Percentiles rank a stretch among this genome's conserved stretches.
These are phyloP conservation scores for Micractinium conductrix DNA, from an alignment of 139 green algal genomes.

Conservation along the genomic window DNA sequence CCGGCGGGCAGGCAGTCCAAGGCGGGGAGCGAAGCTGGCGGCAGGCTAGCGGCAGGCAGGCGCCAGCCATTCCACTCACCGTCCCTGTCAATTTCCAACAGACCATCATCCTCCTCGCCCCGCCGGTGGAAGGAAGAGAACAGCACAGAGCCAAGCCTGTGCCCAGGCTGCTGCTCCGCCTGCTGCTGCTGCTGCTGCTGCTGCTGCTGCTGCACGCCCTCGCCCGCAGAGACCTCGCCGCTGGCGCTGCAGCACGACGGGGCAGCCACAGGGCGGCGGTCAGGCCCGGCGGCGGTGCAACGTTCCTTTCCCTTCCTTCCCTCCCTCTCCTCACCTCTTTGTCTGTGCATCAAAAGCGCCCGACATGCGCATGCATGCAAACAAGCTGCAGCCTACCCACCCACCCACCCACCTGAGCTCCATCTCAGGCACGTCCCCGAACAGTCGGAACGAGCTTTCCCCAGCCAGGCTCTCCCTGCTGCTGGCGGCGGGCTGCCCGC, in stretches of 20 bases:
- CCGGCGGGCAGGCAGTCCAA: background rate
- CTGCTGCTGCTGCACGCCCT: background rate
- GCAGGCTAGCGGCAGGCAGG: background rate
- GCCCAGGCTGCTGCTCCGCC: background rate
- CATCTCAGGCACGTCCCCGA: conserved; percentile 9
- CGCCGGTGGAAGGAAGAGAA: background rate
- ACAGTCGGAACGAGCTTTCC: conserved; percentile 25
- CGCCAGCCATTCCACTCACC: no score
- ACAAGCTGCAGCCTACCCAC: background rate
- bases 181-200: background rate
- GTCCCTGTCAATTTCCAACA: no score
- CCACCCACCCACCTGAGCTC: background rate
- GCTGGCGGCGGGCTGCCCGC: background rate
- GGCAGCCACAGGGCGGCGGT: no score
- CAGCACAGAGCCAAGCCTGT: background rate
- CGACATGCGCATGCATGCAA: background rate
- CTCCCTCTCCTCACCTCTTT: no score
- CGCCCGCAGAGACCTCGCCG: background rate
- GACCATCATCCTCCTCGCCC: no score
- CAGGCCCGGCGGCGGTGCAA: no score
- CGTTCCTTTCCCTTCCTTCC: no score
- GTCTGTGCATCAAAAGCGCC: background rate
- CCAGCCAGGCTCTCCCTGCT: background rate
- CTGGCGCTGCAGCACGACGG: background rate
- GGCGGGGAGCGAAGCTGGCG: background rate